Conservation (phyloP, 768 basidiomycete species). For the Neoboletus subvelutipes region DNA sequence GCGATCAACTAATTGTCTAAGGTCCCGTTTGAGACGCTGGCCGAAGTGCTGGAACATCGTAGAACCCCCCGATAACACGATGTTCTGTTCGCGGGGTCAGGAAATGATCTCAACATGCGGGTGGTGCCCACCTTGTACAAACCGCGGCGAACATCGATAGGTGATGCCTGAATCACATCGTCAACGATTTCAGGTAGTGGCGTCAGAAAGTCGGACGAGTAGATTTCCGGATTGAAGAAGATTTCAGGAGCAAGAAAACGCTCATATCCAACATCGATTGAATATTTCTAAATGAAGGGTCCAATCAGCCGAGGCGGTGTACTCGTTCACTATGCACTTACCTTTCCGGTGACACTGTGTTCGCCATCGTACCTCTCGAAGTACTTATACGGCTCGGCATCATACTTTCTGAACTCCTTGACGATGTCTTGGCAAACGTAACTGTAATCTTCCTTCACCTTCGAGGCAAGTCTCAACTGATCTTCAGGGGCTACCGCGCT, state of each 20-base stretch:
- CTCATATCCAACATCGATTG: constrained; percentile 94
- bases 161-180: constrained; percentile 90
- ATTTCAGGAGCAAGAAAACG: constrained; percentile 99
- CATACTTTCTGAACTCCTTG: constrained; percentile 98
- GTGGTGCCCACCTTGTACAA: constrained; percentile 77
- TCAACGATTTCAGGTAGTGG: constrained; percentile 96
- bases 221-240: constrained; percentile 99
- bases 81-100: constrained; percentile 60
- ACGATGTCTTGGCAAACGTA: constrained; percentile 99
- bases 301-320: constrained; percentile 7
- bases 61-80: constrained; percentile 94
- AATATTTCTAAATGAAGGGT: constrained; percentile 68
- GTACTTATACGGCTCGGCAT: constrained; percentile 91
- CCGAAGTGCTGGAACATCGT: constrained; percentile 99
- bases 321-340: constrained; percentile 35
- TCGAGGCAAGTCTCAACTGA: constrained; percentile 85
- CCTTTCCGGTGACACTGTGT: constrained; percentile 88
- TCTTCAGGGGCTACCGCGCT: constrained; percentile 91
- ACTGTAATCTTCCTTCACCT: constrained; percentile 96
- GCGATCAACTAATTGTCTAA: constrained; percentile 92
- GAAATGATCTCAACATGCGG: not conserved
- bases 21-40: constrained; percentile 91
- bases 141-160: constrained; percentile 95
- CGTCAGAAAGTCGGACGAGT: constrained; percentile 95
- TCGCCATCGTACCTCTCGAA: constrained; percentile 94